phyloP scores from a whole-genome alignment of 176 grass and related monocot species.

The Oryza glumipatula region DNA sequence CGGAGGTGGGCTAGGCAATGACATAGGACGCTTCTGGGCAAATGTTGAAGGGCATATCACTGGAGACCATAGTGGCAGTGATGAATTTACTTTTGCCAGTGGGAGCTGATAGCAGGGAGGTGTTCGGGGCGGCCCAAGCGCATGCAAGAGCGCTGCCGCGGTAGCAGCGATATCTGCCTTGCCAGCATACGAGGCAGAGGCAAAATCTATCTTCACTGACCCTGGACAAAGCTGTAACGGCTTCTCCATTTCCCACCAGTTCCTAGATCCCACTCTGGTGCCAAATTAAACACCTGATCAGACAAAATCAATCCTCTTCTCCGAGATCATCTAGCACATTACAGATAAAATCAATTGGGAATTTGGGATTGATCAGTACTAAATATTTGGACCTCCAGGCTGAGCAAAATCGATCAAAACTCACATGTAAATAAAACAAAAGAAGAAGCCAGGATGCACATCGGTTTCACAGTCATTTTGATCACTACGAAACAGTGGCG shows the following conservation, averaged over 20 bases:
- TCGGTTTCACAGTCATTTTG: background rate
- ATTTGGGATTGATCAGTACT: background rate
- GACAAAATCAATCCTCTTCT: background rate
- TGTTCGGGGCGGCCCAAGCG: background rate
- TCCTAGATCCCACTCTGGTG: background rate
- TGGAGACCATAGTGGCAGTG: background rate
- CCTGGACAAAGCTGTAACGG: background rate
- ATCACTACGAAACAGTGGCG: background rate
- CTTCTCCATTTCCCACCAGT: slow-evolving; percentile 22
- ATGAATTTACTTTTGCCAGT: background rate
- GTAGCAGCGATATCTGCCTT: slow-evolving; percentile 26
- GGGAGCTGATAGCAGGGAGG: background rate
- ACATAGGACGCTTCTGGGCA: slow-evolving; percentile 9
- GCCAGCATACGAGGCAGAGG: background rate
- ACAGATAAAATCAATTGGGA: background rate
- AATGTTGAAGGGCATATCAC: background rate
- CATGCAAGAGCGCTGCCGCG: background rate
- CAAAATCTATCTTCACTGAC: slow-evolving; percentile 2
- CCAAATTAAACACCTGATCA: background rate
- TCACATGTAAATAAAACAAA: background rate
- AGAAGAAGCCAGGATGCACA: background rate
- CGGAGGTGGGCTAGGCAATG: background rate
- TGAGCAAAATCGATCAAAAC: background rate
- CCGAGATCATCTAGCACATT: background rate
- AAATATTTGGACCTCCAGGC: background rate